Conservation (phyloP, 345 rosid species). For the Zanthoxylum bungeanum region DNA sequence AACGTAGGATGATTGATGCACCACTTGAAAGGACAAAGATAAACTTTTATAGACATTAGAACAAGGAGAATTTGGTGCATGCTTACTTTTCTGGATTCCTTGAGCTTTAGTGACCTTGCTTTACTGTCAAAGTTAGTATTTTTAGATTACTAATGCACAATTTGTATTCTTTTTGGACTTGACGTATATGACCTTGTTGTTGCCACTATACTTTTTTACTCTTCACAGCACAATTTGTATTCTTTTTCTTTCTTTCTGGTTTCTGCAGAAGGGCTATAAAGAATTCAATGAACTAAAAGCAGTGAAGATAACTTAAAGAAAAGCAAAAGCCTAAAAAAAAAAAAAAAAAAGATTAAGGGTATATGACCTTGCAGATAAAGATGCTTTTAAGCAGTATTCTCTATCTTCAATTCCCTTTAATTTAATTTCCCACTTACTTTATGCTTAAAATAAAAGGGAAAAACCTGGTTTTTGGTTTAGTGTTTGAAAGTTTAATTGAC, state of each 20-base stretch:
- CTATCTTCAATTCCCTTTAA: slow-evolving; percentile 35
- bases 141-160: background rate
- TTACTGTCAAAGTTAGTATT: background rate
- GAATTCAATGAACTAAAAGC: slow-evolving; percentile 15
- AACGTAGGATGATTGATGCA: slow-evolving; percentile 8
- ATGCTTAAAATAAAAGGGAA: background rate
- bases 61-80: background rate
- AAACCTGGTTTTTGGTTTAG: background rate
- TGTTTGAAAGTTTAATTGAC: background rate
- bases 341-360: slow-evolving; percentile 15
- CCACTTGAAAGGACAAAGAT: slow-evolving; percentile 27
- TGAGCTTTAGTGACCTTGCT: slow-evolving; percentile 4
- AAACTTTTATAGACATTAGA: slow-evolving; percentile 15
- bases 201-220: background rate
- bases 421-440: slow-evolving; percentile 10
- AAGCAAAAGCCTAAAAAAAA: slow-evolving; percentile 22
- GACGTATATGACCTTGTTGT: background rate
- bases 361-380: slow-evolving; percentile 33
- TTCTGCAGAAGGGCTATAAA: slow-evolving; percentile 5
- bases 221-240: background rate
- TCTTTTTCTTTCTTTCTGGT: background rate
- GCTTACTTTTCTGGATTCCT: slow-evolving; percentile 17
- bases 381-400: slow-evolving; percentile 36
- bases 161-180: background rate
- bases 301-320: slow-evolving; percentile 18